phyloP scores from a whole-genome alignment of 2,329 filamentous ascomycete genomes.

The Teratosphaeria epicoccoides region DNA sequence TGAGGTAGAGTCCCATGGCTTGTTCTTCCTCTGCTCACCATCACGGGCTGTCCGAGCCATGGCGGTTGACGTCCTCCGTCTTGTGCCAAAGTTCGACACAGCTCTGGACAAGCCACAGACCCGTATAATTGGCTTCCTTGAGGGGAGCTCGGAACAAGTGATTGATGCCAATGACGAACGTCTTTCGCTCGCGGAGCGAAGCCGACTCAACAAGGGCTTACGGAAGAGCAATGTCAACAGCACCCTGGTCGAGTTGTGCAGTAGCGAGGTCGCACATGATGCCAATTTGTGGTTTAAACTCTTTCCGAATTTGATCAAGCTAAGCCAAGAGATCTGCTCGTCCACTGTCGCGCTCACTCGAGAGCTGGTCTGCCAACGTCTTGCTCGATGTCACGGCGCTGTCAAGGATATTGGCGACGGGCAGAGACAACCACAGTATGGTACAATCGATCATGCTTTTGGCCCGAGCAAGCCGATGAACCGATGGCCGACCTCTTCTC shows the following conservation, averaged over 20 bases:
- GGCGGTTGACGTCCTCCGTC: constrained; percentile 79
- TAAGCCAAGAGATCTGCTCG: constrained; percentile 82
- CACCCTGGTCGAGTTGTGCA: constrained; percentile 84
- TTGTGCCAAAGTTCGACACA: constrained; percentile 88
- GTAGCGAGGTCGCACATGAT: constrained; percentile 90
- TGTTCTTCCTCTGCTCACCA: constrained; percentile 96
- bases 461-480: constrained; percentile 10
- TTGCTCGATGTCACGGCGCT: constrained; percentile 83
- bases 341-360: constrained; percentile 84
- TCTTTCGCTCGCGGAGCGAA: constrained; percentile 82
- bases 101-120: constrained; percentile 68
- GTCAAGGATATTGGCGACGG: constrained; percentile 70
- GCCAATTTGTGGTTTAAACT: constrained; percentile 95
- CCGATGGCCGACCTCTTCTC: constrained; percentile 54
- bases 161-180: constrained; percentile 90
- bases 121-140: constrained; percentile 82
- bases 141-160: constrained; percentile 77
- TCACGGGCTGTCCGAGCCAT: constrained; percentile 80
- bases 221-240: constrained; percentile 74
- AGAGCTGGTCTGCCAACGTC: constrained; percentile 83
- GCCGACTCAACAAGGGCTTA: constrained; percentile 80
- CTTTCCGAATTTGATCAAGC: constrained; percentile 86
- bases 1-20: constrained; percentile 87
- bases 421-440: constrained; percentile 35
- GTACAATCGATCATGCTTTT: constrained; percentile 50